These are phyloP conservation scores for Plantago coronopus DNA, from an alignment of 305 asterid genomes.

Conservation along the genomic window DNA sequence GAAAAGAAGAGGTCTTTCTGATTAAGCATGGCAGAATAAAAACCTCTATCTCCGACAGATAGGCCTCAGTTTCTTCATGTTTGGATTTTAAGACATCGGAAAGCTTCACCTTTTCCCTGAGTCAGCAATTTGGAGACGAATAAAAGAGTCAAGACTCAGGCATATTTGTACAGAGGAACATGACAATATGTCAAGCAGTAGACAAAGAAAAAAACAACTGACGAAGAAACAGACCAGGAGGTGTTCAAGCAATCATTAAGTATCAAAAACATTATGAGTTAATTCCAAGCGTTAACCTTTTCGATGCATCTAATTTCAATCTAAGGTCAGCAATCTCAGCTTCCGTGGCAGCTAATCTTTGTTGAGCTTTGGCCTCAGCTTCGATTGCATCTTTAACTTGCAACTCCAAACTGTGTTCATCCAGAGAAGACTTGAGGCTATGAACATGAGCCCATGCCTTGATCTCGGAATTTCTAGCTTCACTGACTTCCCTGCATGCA, in stretches of 20 bases:
- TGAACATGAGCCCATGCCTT: conserved; percentile 93
- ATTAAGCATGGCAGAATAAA: conserved; percentile 18
- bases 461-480: conserved; percentile 71
- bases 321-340: conserved; percentile 93
- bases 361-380: conserved; percentile 92
- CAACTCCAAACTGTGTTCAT: conserved; percentile 78
- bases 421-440: conserved; percentile 73
- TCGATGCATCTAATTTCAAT: conserved; percentile 68
- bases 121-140: conserved; percentile 12
- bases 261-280: not conserved
- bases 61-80: conserved; percentile 59
- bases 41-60: conserved; percentile 64
- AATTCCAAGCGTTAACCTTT: conserved; percentile 43
- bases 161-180: conserved; percentile 8
- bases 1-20: conserved; percentile 12
- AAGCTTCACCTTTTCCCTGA: conserved; percentile 50
- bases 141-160: conserved; percentile 14
- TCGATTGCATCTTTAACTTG: conserved; percentile 92
- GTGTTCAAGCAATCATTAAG: too few relatives aligned
- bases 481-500: conserved; percentile 68
- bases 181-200: conserved; percentile 1
- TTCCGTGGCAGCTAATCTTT: conserved; percentile 87
- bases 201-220: conserved; percentile 1
- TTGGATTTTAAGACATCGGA: conserved; percentile 50
- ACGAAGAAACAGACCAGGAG: too few relatives aligned